Conservation (phyloP, 1,284 basidiomycete species). For the Dichomitus squalens region DNA sequence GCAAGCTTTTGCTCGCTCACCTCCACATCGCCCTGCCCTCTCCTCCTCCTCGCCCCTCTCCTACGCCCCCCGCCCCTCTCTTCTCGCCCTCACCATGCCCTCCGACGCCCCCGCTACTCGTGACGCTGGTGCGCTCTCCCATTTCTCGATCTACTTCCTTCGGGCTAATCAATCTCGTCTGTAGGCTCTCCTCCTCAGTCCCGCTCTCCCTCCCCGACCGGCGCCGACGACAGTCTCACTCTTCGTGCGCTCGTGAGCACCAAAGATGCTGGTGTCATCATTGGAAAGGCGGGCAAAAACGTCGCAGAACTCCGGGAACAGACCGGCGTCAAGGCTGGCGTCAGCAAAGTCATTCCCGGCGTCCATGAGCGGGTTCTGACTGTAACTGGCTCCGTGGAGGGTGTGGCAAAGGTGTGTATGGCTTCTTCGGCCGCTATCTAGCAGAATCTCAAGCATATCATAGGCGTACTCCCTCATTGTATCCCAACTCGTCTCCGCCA, state of each 20-base stretch:
- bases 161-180: conserved; percentile 7
- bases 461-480: conserved; percentile 97
- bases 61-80: conserved; percentile 33
- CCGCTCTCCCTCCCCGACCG: conserved; percentile 63
- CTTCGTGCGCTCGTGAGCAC: conserved; percentile 93
- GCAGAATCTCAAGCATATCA: conserved; percentile 14
- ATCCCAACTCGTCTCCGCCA: conserved; percentile 83
- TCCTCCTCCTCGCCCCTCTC: conserved; percentile 28
- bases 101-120: conserved; percentile 57
- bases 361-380: conserved; percentile 97
- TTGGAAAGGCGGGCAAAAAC: conserved; percentile 95
- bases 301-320: conserved; percentile 95
- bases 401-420: conserved; percentile 78
- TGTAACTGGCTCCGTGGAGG: conserved; percentile 89
- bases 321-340: conserved; percentile 97
- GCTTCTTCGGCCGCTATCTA: conserved; percentile 3
- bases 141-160: conserved; percentile 11
- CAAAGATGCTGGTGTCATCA: conserved; percentile 97
- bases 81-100: conserved; percentile 50
- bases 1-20: conserved; percentile 28
- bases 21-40: conserved; percentile 38
- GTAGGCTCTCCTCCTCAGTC: conserved; percentile 53
- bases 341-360: conserved; percentile 96
- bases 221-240: conserved; percentile 71
- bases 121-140: conserved; percentile 47